Base-by-base conservation (phyloP, 257 asterid genomes). In the Paulownia fortunei region DNA sequence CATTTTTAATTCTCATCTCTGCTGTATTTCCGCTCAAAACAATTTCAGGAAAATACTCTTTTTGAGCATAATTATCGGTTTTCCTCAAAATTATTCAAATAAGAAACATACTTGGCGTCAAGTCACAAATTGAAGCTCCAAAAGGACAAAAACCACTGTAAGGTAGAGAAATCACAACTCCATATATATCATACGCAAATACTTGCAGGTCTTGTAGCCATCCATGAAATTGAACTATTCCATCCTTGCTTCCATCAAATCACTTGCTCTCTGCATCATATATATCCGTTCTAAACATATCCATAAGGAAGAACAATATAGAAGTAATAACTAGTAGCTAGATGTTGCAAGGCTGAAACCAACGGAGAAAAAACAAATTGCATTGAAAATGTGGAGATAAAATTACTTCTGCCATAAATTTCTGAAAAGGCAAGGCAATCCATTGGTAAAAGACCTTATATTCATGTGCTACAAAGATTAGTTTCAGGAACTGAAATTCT, bases 221-320 rank as follows among this genome's bases (percentile, higher is more conserved):
- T 72, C 76, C 79, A 39, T 23, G 61, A 46, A 76, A 27, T 37
- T 26, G 59, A 68, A 64, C 10, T 6, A 42, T 32, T 27, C 46
- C 67, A 70, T 65, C 77, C 56, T 76, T 37, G 62, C 52, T 64
- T 73, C 76, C 77, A 27, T 63, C 68, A 13, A 19, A 61, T 82
- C 80, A 82, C 71, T 82, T 82, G 80, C 83, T 82, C 81, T 78
- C 81, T 8, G 74, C 36, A 61, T 82, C 86, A 41, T 82, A 82
- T 11, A 82, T 34, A 74, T 82, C 83, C 10, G 86, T 66, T 78
- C 83, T 82, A 21, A 73, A 21, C 80, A 82, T 30, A 13, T 65
- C 47, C 32, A 55, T 72, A 82, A 82, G 86, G 86, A 82, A 39
- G 42, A 69, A 82, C 69, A 76, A 47, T 13, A 44, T 34, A 54